A percentile compares a stretch with the other conserved stretches of the same genome.
Conservation (phyloP, 2,329 filamentous ascomycete species). For the Aspergillus tanneri region DNA sequence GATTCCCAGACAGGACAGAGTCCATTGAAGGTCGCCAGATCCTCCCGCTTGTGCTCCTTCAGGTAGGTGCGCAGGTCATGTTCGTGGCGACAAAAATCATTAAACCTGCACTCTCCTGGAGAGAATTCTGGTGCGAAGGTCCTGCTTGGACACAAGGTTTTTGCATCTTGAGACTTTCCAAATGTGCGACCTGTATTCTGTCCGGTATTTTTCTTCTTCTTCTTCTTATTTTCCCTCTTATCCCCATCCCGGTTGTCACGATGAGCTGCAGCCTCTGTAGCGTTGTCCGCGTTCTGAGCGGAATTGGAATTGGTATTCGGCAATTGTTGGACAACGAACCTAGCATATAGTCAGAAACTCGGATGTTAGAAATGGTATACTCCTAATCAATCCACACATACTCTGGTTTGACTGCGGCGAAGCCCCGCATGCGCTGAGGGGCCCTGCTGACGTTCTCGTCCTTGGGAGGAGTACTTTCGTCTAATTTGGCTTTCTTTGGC, state of each 20-base stretch:
- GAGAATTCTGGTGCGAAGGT: slow-evolving; percentile 76
- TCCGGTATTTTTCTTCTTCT: slow-evolving; percentile 64
- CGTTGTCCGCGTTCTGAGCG: slow-evolving; percentile 54
- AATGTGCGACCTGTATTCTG: slow-evolving; percentile 85
- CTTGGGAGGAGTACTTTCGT: slow-evolving; percentile 32
- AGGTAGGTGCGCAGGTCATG: slow-evolving; percentile 88
- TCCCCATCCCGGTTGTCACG: slow-evolving; percentile 39
- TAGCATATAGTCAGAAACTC: slow-evolving; percentile 16
- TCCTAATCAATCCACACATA: slow-evolving; percentile 45
- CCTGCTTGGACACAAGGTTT: slow-evolving; percentile 74
- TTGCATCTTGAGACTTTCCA: slow-evolving; percentile 73
- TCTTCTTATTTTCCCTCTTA: slow-evolving; percentile 47
- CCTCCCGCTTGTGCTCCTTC: slow-evolving; percentile 73
- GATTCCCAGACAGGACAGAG: slow-evolving; percentile 78
- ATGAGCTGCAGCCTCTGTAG: slow-evolving; percentile 58
- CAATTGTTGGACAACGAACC: slow-evolving; percentile 32
- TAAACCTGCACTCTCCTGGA: slow-evolving; percentile 70
- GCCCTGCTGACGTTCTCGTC: slow-evolving; percentile 25
- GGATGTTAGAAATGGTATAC: not conserved
- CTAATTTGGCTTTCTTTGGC: slow-evolving; percentile 61
- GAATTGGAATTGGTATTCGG: slow-evolving; percentile 19
- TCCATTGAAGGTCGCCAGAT: slow-evolving; percentile 72
- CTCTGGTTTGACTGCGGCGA: slow-evolving; percentile 73
- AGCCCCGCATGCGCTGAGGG: slow-evolving; percentile 51
- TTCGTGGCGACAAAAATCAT: slow-evolving; percentile 74